Percentiles rank a stretch among this genome's conserved stretches.
Evolutionary conservation across 345 rosid species (phyloP).

Genomic region (Brassica carinata): DNA sequence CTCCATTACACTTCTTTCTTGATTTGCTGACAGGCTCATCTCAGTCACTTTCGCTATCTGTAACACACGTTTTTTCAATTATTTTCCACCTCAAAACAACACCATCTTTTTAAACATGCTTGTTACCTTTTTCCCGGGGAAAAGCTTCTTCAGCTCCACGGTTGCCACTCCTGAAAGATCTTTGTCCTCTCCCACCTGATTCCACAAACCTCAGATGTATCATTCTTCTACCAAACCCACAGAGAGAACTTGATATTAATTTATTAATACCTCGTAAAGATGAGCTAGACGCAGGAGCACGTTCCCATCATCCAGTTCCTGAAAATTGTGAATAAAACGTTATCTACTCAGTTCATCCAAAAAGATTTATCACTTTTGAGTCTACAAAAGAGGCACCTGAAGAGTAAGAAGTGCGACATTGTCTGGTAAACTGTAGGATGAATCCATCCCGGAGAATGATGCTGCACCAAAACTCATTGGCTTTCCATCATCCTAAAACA

Average conservation of each 20-base stretch:
- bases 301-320: conserved; percentile 82
- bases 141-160: conserved; percentile 69
- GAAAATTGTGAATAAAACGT: conserved; percentile 33
- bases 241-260: conserved; percentile 6
- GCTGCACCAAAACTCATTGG: conserved; percentile 58
- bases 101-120: neutral
- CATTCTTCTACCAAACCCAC: conserved; percentile 22
- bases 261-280: conserved; percentile 67
- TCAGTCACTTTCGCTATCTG: conserved; percentile 72
- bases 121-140: conserved; percentile 58
- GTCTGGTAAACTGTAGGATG: conserved; percentile 77
- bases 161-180: conserved; percentile 64
- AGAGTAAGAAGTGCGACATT: conserved; percentile 84
- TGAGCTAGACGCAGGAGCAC: conserved; percentile 89
- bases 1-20: conserved; percentile 80
- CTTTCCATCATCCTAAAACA: conserved; percentile 62
- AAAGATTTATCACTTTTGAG: conserved; percentile 5
- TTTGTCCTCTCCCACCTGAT: conserved; percentile 77
- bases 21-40: conserved; percentile 83
- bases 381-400: conserved; percentile 52
- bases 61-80: neutral
- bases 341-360: conserved; percentile 4
- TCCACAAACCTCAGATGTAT: conserved; percentile 21
- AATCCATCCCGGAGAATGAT: conserved; percentile 73
- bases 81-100: neutral